Percentiles rank a stretch among this genome's conserved stretches.
Evolutionary conservation across 2,329 filamentous ascomycete genomes (phyloP).

Genomic region (Lachnellula hyalina): DNA sequence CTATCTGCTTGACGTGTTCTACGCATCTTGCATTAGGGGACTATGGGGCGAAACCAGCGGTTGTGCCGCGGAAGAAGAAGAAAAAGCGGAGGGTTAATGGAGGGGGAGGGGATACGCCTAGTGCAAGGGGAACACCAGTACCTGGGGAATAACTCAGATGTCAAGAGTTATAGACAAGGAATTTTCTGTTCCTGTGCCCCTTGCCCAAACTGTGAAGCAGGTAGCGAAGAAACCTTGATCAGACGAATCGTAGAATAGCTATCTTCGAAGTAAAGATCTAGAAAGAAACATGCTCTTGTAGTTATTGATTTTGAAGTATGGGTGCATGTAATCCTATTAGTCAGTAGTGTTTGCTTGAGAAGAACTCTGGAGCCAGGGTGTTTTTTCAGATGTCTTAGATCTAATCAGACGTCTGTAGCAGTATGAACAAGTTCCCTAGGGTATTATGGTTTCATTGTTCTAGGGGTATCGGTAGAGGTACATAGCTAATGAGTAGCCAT

Average conservation of each 20-base stretch:
- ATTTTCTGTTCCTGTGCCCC: neutral
- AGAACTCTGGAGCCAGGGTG: neutral
- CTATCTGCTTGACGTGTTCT: constrained; percentile 77
- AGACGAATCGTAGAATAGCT: no score
- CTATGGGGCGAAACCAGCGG: constrained; percentile 72
- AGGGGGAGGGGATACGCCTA: constrained; percentile 51
- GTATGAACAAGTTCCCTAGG: neutral
- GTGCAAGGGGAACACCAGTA: constrained; percentile 55
- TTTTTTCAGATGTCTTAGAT: neutral
- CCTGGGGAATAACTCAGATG: constrained; percentile 29
- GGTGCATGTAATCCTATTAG: no score
- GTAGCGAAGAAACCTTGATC: neutral
- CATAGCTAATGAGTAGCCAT: neutral
- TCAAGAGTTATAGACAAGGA: neutral
- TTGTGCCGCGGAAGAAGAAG: constrained; percentile 66
- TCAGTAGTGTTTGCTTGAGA: no score
- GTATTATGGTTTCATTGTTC: neutral
- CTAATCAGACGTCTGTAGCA: no score
- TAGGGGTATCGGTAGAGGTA: neutral
- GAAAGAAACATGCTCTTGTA: no score
- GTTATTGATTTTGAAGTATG: no score
- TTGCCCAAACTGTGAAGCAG: neutral
- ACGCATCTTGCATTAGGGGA: constrained; percentile 70
- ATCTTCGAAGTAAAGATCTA: no score
- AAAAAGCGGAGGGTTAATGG: constrained; percentile 66